A percentile compares a stretch with the other conserved stretches of the same genome.
These are phyloP conservation scores for Globisporangium barbulae DNA, from an alignment of 352 stramenopile species.

Conservation along the genomic window DNA sequence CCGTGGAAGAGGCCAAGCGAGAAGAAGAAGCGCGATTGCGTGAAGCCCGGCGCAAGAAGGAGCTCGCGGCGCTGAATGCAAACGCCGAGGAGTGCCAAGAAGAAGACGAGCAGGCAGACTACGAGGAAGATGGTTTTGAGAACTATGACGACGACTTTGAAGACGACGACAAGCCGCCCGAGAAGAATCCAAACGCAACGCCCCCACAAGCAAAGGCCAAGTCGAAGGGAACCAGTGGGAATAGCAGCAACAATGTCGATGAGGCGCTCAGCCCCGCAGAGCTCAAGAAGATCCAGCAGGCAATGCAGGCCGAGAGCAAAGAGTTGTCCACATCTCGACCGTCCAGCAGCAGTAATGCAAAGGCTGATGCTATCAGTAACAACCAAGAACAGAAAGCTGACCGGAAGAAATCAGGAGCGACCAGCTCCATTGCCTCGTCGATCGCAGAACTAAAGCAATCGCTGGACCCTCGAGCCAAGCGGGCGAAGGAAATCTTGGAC, in stretches of 20 bases:
- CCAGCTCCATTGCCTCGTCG: conserved; percentile 48
- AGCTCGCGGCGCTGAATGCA: conserved; percentile 54
- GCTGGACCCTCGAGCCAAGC: conserved; percentile 55
- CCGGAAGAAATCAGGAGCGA: conserved; percentile 11
- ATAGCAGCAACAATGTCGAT: conserved; percentile 19
- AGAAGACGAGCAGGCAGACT: conserved; percentile 51
- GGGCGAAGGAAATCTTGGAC: conserved; percentile 63
- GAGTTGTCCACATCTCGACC: conserved; percentile 33
- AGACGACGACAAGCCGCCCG: conserved; percentile 24
- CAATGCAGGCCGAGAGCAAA: conserved; percentile 60
- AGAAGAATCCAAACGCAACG: conserved; percentile 12
- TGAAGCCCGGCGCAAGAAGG: conserved; percentile 45
- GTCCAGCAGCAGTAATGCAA: conserved; percentile 19
- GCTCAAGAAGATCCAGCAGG: conserved; percentile 61
- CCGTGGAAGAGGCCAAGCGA: conserved; percentile 39
- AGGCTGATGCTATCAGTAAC: background rate
- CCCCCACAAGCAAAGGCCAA: conserved; percentile 20
- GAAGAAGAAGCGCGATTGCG: conserved; percentile 44
- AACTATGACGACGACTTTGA: conserved; percentile 64
- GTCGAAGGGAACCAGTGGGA: conserved; percentile 3
- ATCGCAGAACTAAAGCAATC: conserved; percentile 73
- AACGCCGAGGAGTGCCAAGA: conserved; percentile 72
- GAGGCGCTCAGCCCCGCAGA: conserved; percentile 15
- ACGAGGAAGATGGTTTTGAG: conserved; percentile 68
- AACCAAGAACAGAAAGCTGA: conserved; percentile 15